These are phyloP conservation scores for Chaetomium sp. DNA, from an alignment of 2,329 filamentous ascomycete species.

Conservation along the genomic window DNA sequence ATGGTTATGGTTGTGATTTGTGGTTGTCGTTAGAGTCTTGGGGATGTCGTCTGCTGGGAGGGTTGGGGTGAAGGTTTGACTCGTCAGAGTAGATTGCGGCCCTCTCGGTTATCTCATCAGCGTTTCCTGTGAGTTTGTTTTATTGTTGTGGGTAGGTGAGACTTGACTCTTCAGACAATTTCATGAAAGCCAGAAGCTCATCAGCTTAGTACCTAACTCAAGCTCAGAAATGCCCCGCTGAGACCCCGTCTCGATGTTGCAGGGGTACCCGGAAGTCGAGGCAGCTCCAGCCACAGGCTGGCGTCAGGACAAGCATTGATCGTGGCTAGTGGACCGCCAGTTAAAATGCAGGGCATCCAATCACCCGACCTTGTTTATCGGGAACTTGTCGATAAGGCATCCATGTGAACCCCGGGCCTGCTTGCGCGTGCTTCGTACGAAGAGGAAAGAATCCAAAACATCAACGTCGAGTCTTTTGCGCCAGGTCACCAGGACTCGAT, in stretches of 20 bases:
- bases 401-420: slow-evolving; percentile 15
- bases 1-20: neutral
- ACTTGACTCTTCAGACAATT: neutral
- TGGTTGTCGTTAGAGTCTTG: too few species aligned
- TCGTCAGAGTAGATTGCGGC: neutral
- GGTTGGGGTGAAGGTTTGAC: neutral
- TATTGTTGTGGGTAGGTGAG: neutral
- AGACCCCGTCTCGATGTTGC: slow-evolving; percentile 4
- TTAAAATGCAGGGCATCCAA: slow-evolving; percentile 9
- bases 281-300: slow-evolving; percentile 19
- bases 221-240: slow-evolving; percentile 22
- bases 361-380: slow-evolving; percentile 24
- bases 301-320: slow-evolving; percentile 6
- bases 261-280: too few species aligned
- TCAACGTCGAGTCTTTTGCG: neutral
- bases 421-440: neutral
- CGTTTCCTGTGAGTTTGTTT: neutral
- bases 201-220: neutral
- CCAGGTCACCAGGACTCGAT: neutral
- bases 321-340: slow-evolving; percentile 16
- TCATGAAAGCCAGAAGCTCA: neutral
- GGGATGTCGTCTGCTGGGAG: neutral
- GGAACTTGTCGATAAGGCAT: slow-evolving; percentile 28
- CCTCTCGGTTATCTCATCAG: neutral
- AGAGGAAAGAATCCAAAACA: neutral